Conservation (phyloP, 1,139 yeast genomes). For the Yamadazyma kanchanaburiensis region DNA sequence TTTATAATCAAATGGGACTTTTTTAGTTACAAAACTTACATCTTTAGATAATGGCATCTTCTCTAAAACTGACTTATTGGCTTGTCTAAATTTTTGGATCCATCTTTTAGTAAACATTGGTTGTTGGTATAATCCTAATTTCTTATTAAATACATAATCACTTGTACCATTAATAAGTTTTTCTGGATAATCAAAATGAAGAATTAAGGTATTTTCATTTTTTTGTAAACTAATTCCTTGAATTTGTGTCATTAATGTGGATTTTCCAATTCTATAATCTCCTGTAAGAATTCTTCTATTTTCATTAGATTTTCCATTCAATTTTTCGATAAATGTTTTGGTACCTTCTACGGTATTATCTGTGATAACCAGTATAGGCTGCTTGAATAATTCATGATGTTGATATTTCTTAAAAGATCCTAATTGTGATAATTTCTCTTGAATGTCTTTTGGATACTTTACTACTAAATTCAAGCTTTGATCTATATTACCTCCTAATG, state of each 20-base stretch:
- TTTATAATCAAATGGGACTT: constrained; percentile 32
- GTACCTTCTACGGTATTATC: constrained; percentile 27
- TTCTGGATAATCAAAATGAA: constrained; percentile 67
- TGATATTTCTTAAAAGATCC: constrained; percentile 65
- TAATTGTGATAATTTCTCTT: constrained; percentile 28
- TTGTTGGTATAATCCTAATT: constrained; percentile 57
- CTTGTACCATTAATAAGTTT: constrained; percentile 66
- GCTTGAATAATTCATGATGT: constrained; percentile 56
- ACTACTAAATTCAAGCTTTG: constrained; percentile 16
- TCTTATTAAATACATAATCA: constrained; percentile 60
- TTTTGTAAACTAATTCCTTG: constrained; percentile 55
- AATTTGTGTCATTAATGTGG: constrained; percentile 68
- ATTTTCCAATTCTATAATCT: constrained; percentile 76
- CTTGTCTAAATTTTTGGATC: constrained; percentile 52
- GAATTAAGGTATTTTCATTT: constrained; percentile 46
- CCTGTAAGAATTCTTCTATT: constrained; percentile 67
- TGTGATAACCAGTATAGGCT: constrained; percentile 54
- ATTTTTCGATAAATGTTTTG: constrained; percentile 22
- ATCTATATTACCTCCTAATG: constrained; percentile 9
- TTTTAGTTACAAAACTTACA: constrained; percentile 30
- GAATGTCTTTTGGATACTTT: constrained; percentile 19
- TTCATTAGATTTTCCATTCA: constrained; percentile 22
- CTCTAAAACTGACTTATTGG: constrained; percentile 51
- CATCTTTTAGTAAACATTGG: constrained; percentile 74
- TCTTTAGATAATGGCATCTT: constrained; percentile 50